A percentile compares a stretch with the other conserved stretches of the same genome.
phyloP scores from a whole-genome alignment of 352 stramenopile genomes.

The Globisporangium takayamanum region DNA sequence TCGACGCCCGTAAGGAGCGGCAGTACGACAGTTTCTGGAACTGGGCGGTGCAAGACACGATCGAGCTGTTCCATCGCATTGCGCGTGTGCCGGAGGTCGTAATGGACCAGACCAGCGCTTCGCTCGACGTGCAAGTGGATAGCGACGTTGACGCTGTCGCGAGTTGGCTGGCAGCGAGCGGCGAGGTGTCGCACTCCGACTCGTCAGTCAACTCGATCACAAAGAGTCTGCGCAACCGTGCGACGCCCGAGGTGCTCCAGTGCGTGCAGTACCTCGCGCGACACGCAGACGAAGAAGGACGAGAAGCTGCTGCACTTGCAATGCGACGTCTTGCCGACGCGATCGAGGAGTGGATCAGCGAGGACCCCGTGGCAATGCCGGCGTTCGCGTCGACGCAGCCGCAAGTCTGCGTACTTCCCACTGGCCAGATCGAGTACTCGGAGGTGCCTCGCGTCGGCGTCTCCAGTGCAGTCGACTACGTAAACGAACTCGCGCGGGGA shows the following conservation, averaged over 20 bases:
- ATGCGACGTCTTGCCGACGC: constrained; percentile 58
- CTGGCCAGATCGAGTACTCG: constrained; percentile 44
- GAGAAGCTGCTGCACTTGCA: constrained; percentile 36
- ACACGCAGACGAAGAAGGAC: constrained; percentile 36
- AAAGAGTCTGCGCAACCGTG: constrained; percentile 60
- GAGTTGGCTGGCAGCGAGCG: constrained; percentile 42
- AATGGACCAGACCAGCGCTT: no score
- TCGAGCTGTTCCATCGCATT: constrained; percentile 58
- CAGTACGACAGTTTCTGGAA: constrained; percentile 82
- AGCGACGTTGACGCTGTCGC: constrained; percentile 47
- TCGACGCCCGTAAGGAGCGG: constrained; percentile 66
- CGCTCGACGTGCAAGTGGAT: constrained; percentile 11
- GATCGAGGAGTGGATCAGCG: constrained; percentile 43
- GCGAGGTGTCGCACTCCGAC: constrained; percentile 21
- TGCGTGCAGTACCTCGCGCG: constrained; percentile 45
- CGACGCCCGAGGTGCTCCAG: constrained; percentile 53
- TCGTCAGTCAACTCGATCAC: constrained; percentile 43
- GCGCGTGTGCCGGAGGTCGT: constrained; percentile 21
- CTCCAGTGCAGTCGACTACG: constrained; percentile 52
- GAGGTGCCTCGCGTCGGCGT: constrained; percentile 50
- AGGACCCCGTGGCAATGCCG: constrained; percentile 51
- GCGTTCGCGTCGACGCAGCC: constrained; percentile 48
- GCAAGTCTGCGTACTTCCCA: constrained; percentile 43
- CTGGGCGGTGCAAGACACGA: constrained; percentile 63
- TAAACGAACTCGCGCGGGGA: constrained; percentile 56